Base-by-base conservation (phyloP, 2,329 filamentous ascomycete genomes). In the Raffaelea arxii region DNA sequence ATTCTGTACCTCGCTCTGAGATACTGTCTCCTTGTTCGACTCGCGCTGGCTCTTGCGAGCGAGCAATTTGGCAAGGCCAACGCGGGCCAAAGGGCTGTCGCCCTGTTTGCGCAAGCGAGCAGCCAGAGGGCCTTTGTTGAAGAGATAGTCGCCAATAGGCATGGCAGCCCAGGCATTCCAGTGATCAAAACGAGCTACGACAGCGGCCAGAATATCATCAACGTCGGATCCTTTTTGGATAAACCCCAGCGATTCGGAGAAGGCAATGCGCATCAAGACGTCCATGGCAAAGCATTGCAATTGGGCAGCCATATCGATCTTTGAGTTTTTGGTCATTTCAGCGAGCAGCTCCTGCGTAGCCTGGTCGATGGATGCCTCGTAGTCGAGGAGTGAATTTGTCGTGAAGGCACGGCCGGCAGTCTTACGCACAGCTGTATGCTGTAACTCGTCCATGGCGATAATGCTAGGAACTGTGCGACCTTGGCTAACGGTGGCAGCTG, bases 161-260 rank as follows among this genome's bases (percentile, higher is more conserved):
- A 40, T 25, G 25, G 43, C 43, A 11, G 43, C 43, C 43, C 43
- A 46, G 18, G 43, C 37, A 21, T 46, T 46, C 43, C 44, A 46
- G 27, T 46, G 44, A 22, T 46, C 44, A 18, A 46, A 46, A 14
- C 43, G 43, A 6, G 10, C 43, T 4, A 46, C 24, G 36, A 46
- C 37, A 22, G 43, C 43, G 12, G 24, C 45, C 19, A 53, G 44
- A 25, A 55, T 51, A n/a, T 48, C 50, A 24, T 50, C 49, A 24
- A 53, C 53, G 27, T 55, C 53, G 19, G 27, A 46, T 25, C 51
- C 51, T 7, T 38, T 47, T 19, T 51, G 47, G 35, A 46, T 32
- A 18, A 46, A 36, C 10, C 44, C 44, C 12, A 41, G 25, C 19
- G 37, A 25, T 22, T 46, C 38, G 22, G 25, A 35, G 24, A 46